phyloP scores from a whole-genome alignment of 2,329 filamentous ascomycete genomes.

The Ophiocordyceps australis region DNA sequence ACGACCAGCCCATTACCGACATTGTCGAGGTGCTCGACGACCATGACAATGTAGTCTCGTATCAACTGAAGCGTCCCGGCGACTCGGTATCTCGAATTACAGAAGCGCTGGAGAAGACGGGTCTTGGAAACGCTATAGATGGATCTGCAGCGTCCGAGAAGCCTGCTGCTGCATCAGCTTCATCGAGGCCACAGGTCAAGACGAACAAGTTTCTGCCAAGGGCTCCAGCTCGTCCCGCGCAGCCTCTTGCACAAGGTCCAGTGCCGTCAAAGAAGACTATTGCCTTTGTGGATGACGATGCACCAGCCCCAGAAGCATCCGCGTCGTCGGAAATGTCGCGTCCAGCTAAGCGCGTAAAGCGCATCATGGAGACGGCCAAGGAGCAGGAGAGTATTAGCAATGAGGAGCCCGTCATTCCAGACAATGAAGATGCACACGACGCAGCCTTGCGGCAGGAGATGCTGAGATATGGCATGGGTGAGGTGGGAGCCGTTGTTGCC shows the following conservation, averaged over 20 bases:
- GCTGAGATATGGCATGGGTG: slow-evolving; percentile 74
- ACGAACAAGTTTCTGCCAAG: too few species aligned
- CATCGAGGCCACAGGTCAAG: not conserved
- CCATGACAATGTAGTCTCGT: slow-evolving; percentile 65
- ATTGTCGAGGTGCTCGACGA: slow-evolving; percentile 89
- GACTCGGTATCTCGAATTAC: slow-evolving; percentile 48
- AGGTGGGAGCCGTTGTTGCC: slow-evolving; percentile 82
- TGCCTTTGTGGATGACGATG: slow-evolving; percentile 36
- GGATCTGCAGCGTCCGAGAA: slow-evolving; percentile 1
- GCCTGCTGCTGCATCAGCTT: not conserved
- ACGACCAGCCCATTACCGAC: slow-evolving; percentile 65
- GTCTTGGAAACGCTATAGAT: slow-evolving; percentile 30
- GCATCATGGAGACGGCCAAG: slow-evolving; percentile 37
- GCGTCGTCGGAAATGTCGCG: slow-evolving; percentile 13
- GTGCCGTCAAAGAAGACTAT: slow-evolving; percentile 15
- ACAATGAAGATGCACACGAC: slow-evolving; percentile 65
- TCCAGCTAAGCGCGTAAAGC: slow-evolving; percentile 29
- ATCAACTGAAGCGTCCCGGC: slow-evolving; percentile 46
- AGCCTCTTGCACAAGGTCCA: not conserved
- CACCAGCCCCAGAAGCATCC: slow-evolving; percentile 4
- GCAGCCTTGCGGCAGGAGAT: slow-evolving; percentile 69
- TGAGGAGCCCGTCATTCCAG: slow-evolving; percentile 38
- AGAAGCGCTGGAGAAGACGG: slow-evolving; percentile 61
- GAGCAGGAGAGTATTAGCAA: slow-evolving; percentile 29
- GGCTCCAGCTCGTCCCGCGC: too few species aligned